Evolutionary conservation across 768 basidiomycete species (phyloP), one percentile per base, ranked within the genome.

Genomic region (Suillus plorans): DNA sequence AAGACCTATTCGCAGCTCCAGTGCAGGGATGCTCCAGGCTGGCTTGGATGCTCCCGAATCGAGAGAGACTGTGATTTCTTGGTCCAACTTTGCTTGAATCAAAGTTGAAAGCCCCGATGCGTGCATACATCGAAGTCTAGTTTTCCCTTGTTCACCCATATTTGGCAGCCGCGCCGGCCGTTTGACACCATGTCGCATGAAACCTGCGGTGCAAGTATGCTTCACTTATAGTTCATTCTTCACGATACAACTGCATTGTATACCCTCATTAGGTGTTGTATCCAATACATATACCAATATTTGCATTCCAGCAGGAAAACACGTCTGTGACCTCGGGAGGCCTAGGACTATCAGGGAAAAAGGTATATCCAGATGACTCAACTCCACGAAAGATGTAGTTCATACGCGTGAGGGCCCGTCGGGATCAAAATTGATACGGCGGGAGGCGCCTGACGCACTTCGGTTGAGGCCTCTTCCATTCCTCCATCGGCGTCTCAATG

Each of bases 1-100:
- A 68, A 81, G 91, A 25, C 90, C 91, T 1, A 77, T 89, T 69
- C 84, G 92, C 37, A 85, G 79, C 59, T 73, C 80, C 50, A 89
- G 87, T 66, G 61, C 71, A 14, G 64, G 73, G 7, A 86, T 84
- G 9, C 82, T 90, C 50, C 79, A 85, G 67, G 68, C 85, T 67
- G 83, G 84, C 39, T 78, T 72, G 6, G 76, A 80, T 5, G 20
- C 28, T 1, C n/a, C 60, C 0, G 57, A 59, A 6, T 73, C 80
- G 3, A 77, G 89, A 61, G 78, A 86, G 12, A 79, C 86, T 31
- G 69, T 88, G 56, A 59, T 59, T 59, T 59, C 57, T 42, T 92
- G 91, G 91, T 89, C 89, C 22, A 89, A 89, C 71, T 89, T 90
- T 70, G 58, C 65, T 34, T 70, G 61, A 49, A 50, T 9, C 13